Evolutionary conservation across 805 yeast species (phyloP), one percentile per base, ranked within the genome.

Genomic region (Yamadazyma akitaensis): DNA sequence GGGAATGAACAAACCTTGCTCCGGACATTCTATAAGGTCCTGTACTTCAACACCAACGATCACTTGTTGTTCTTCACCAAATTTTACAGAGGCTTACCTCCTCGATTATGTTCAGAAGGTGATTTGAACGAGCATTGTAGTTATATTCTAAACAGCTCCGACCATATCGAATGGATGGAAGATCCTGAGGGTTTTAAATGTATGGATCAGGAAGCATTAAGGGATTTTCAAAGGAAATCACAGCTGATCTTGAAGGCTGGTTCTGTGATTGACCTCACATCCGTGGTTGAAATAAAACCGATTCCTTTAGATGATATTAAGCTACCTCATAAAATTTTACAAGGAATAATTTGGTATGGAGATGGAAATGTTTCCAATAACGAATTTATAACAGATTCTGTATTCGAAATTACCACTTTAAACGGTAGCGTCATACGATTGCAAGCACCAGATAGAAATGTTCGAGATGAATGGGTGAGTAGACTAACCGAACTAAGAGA

Each of bases 401-500:
- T 75, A 7, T 79, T 88, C 52, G 79, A 77, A 40, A 67, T 88
- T 1, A 62, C 60, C 3, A 66, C 82, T 54, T 52, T 54, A 1
- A 73, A 79, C 47, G 84, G 82, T 0, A 54, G 76, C 0, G 49
- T 43, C 0, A 49, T 85, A 11, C 69, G 74, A 37, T 61, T 88
- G 10, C 78, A 82, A 46, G 88, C 94, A 0, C 79, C 81, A 2
- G 68, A 70, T 49, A 53, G 67, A 14, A 31, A 28, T 0, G 56
- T 75, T 0, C 69, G 92, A 40, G 77, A 81, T 53, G 78, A 76
- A 51, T 91, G 97, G 98, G 72, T 84, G 0, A n/a, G 19, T 0
- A 64, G 80, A 43, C 63, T 91, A 30, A 51, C 46, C 0, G 63
- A 65, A 5, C 55, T 84, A 16, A 56, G 57, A 8, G 50, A 49